Base-by-base conservation (phyloP, 805 yeast genomes). In the Kodamaea jinghongensis region DNA sequence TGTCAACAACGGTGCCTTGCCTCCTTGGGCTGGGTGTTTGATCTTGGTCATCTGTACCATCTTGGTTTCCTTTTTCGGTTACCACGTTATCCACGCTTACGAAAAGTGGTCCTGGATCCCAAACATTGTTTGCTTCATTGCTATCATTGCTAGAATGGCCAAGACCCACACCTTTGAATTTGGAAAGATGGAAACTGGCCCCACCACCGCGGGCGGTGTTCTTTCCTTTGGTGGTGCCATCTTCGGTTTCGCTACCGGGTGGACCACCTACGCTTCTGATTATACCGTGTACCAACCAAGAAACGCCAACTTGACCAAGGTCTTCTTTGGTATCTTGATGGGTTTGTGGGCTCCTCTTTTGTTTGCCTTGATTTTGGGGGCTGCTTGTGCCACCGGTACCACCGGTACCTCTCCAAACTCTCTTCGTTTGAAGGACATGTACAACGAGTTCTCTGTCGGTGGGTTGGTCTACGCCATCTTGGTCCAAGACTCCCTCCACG, bases 241-340 rank as follows among this genome's bases (percentile, higher is more conserved):
- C 47, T 89, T 78, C 53, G 96, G 96, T 47, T 89, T 83, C 56
- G 95, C 96, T 36, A 78, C 96, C 39, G 96, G 96, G 47, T 89
- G 97, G 97, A 79, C 95, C 41, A 82, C 96, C 13, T 87, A 82
- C 52, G 93, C 96, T 17, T 79, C 95, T 38, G 97, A 89, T 67
- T 90, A 89, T 67, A 87, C 96, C 36, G 88, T 83, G 31, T 90
- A 87, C 69, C 87, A 85, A 76, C 86, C 84, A 49, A 70, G 75
- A 52, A 73, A 76, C 54, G 78, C 82, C 47, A 76, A 75, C 61
- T 67, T 78, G 31, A 47, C 50, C 56, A 81, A 70, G 56, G 71
- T 87, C 41, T 88, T 87, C 68, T 59, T 75, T 40, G 75, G 80
- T 47, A 78, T 89, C 41, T 60, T 77, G 44, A 47, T 63, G 31